Evolutionary conservation across 31 red algal species (phyloP).

Genomic region (Porphyra umbilicalis): DNA sequence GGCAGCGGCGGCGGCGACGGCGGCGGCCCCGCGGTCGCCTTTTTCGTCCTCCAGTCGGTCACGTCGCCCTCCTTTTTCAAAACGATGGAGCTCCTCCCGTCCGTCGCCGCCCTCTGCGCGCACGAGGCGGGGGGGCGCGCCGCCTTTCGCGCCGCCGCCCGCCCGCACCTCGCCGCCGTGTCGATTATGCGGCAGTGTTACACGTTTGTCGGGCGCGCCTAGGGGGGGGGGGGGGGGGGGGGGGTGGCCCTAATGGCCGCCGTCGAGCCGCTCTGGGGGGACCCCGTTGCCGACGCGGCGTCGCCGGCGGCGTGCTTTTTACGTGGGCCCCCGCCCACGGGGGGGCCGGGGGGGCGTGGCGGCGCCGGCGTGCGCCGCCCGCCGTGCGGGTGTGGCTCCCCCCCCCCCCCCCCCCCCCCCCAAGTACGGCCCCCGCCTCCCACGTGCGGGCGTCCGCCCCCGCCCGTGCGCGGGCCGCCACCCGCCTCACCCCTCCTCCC

Average conservation of each 20-base stretch:
- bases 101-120: conserved; percentile 11
- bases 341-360: too few relatives aligned
- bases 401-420: too few relatives aligned
- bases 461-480: too few relatives aligned
- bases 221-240: neutral
- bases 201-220: neutral
- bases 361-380: too few relatives aligned
- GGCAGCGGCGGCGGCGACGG: neutral
- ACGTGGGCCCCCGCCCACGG: too few relatives aligned
- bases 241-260: neutral
- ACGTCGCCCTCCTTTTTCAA: conserved; percentile 49
- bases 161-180: neutral
- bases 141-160: conserved; percentile 7
- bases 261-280: too few relatives aligned
- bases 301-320: too few relatives aligned
- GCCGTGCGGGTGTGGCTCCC: too few relatives aligned
- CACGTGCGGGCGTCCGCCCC: too few relatives aligned
- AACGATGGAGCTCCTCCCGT: conserved; percentile 34
- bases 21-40: neutral
- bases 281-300: too few relatives aligned
- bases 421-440: too few relatives aligned
- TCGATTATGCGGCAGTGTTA: neutral
- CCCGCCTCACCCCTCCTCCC: too few relatives aligned
- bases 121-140: conserved; percentile 17
- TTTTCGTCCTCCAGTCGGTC: conserved; percentile 36